Evolutionary conservation across 2,329 filamentous ascomycete genomes (phyloP), one percentile per base, ranked within the genome.

Genomic region (Xylariales sp.): DNA sequence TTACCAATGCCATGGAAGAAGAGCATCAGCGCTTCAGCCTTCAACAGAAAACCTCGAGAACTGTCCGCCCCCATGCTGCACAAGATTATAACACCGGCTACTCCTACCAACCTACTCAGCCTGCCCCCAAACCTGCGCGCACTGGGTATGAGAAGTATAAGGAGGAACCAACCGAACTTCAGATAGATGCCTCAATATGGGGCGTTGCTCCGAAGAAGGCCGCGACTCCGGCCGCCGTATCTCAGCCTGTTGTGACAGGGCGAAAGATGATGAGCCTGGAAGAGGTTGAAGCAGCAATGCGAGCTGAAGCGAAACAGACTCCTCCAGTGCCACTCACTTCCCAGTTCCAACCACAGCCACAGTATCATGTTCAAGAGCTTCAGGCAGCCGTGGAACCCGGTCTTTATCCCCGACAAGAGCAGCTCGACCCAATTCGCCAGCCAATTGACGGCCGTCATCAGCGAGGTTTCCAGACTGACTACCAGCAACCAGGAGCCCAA

Each of bases 271-370:
- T 99, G 91, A 98, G 93, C 75, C 80, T 99, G 76, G 96, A 98
- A 78, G 96, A 99, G 82, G 94, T 99, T 23, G 96, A 99, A 82
- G 95, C 95, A 62, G 90, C 93, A 71, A 94, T 99, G 91, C 89
- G 92, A 68, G 85, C 87, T 41, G 91, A 94, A 73, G 82, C 88
- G 39, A 85, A 85, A 69, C 81, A 83, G 10, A 74, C 81, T 8
- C 76, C 81, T 64, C 77, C 80, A 7, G 71, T 80, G 18, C 75
- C 79, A 45, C 77, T 78, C 18, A 74, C 81, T 41, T 73, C 77
- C n/a, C 73, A 77, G 41, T 72, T 74, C 71, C 77, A 79, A 48
- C 71, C 73, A 5, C 79, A 78, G 52, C 65, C 70, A 12, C 69
- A 60, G 53, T 73, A 67, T 59, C 72, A 71, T 55, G 55, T 23